Percentiles rank a stretch among this genome's conserved stretches.
phyloP scores from a whole-genome alignment of 2,329 filamentous ascomycete genomes.

The Colletotrichum tamarilloi region DNA sequence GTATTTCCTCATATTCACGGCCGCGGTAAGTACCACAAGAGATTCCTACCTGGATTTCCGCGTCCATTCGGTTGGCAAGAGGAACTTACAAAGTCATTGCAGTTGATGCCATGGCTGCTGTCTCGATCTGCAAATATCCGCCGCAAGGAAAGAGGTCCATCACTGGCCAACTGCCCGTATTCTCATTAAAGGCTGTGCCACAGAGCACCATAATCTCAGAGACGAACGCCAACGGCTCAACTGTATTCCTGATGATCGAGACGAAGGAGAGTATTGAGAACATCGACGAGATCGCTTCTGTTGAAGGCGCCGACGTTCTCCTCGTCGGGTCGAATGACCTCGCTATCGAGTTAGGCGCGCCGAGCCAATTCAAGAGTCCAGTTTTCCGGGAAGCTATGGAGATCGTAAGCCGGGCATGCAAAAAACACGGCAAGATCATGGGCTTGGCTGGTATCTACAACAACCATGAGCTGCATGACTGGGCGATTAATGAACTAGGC shows the following conservation, averaged over 20 bases:
- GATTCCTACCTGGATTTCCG: neutral
- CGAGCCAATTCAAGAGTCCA: conserved; percentile 37
- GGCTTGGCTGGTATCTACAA: conserved; percentile 41
- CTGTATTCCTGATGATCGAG: conserved; percentile 44
- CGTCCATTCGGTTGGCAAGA: neutral
- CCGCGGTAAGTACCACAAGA: neutral
- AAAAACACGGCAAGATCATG: conserved; percentile 39
- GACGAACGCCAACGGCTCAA: conserved; percentile 40
- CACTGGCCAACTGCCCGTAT: conserved; percentile 39
- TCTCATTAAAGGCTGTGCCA: conserved; percentile 40
- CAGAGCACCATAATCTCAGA: conserved; percentile 37
- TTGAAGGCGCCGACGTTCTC: conserved; percentile 44
- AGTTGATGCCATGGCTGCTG: conserved; percentile 41
- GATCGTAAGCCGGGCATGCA: conserved; percentile 35
- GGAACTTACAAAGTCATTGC: neutral
- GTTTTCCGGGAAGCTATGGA: conserved; percentile 36
- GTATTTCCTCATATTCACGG: conserved; percentile 41
- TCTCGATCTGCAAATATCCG: conserved; percentile 42
- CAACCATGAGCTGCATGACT: conserved; percentile 33
- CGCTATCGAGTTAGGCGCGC: conserved; percentile 41
- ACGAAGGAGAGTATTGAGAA: conserved; percentile 39
- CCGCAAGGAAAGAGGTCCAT: conserved; percentile 40
- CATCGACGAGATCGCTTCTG: conserved; percentile 44
- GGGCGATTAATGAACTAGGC: conserved; percentile 36
- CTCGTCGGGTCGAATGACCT: conserved; percentile 47